Evolutionary conservation across 176 grass and related monocot genomes (phyloP).

Genomic region (Ensete glaucum): DNA sequence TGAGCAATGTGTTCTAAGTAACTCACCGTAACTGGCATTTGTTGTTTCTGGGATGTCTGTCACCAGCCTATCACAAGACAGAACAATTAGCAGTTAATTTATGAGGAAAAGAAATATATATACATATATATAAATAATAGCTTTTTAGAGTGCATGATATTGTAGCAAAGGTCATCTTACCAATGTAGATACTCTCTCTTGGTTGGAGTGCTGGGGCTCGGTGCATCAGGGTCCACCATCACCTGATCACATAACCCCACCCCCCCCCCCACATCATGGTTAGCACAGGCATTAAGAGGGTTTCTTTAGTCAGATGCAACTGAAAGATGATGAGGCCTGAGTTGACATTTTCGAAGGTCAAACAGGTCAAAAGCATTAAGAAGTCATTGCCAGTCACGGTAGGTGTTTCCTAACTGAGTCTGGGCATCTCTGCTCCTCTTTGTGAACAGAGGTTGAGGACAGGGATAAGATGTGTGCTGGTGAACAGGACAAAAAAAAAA

Average conservation of each 20-base stretch:
- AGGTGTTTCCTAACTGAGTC: neutral
- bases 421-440: too few species aligned
- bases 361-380: neutral
- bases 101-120: neutral
- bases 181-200: constrained; percentile 79
- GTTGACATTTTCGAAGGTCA: too few species aligned
- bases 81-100: neutral
- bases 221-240: constrained; percentile 81
- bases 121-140: neutral
- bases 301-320: too few species aligned
- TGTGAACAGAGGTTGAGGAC: neutral
- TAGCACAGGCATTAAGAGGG: too few species aligned
- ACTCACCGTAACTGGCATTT: constrained; percentile 43
- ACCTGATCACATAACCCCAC: constrained; percentile 33
- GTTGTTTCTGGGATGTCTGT: constrained; percentile 70
- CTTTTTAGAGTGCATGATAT: too few species aligned
- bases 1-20: too few species aligned
- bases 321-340: too few species aligned
- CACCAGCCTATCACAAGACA: constrained; percentile 44
- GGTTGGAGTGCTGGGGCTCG: constrained; percentile 69
- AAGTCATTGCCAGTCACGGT: neutral
- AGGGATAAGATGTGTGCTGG: too few species aligned
- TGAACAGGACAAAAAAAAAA: too few species aligned
- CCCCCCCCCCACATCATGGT: too few species aligned
- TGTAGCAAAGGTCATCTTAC: constrained; percentile 13